Evolutionary conservation across 768 basidiomycete genomes (phyloP), one percentile per base, ranked within the genome.

Genomic region (Termitomyces sp.): DNA sequence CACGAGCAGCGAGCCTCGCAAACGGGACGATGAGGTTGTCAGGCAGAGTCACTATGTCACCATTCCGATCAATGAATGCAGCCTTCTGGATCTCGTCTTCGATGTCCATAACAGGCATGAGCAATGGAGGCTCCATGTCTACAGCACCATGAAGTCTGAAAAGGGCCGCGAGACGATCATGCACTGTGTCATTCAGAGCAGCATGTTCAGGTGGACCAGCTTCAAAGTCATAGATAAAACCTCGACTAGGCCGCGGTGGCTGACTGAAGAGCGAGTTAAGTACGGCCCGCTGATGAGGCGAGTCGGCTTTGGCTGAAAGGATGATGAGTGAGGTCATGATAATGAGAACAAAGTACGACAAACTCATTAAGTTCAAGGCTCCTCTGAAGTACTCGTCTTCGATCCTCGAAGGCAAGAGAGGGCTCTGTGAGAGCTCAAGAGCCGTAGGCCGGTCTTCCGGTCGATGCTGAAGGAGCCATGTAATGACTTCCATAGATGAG

Each of bases 131-230:
- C 61, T 90, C 89, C 70, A 87, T 86, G 59, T 93, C 84, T 1
- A 96, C 83, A 3, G 95, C 94, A 6, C 95, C 95, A 64, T 95
- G 95, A 5, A 95, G 77, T 37, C 86, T 82, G 69, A 96, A 95
- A 17, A 94, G 84, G 2, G 85, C 74, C 2, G 81, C 75, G 5
- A 97, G 73, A 17, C 84, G 83, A 47, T 94, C 90, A 58, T 87
- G 79, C 5, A 95, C 90, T 3, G 86, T 82, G 11, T 83, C 81
- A 61, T 84, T 88, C 60, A 95, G 66, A 21, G 83, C 76, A 7
- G 84, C 75, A 68, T 90, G 80, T 64, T 90, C 86, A 5, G 86
- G 83, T 21, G 81, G 70, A 59, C 87, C 84, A 5, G 77, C 73
- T 55, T 88, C 84, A 42, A 77, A 71, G 58, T 94, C 91, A 62